Evolutionary conservation across 2,329 filamentous ascomycete species (phyloP).

Genomic region (Bipolaris cookei): DNA sequence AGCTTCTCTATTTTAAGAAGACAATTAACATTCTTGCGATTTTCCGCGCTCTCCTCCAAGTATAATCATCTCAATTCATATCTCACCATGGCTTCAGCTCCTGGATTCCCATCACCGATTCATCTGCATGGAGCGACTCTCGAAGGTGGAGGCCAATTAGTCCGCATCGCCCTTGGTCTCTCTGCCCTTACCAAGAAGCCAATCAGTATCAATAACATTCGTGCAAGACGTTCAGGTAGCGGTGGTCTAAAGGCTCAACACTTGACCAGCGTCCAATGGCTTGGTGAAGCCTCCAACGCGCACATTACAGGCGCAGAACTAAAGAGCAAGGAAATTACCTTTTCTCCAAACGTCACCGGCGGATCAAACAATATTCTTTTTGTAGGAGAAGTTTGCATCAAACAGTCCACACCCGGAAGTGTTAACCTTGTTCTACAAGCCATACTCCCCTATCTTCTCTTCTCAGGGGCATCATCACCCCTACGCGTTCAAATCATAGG

Average conservation of each 20-base stretch:
- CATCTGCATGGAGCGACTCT: constrained; percentile 62
- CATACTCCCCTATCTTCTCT: constrained; percentile 63
- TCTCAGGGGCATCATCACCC: constrained; percentile 34
- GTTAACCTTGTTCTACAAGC: constrained; percentile 65
- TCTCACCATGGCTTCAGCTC: constrained; percentile 11
- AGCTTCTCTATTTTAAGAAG: background rate
- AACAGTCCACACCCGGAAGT: constrained; percentile 55
- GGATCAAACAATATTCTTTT: background rate
- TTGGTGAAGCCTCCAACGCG: constrained; percentile 59
- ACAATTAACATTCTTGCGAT: background rate
- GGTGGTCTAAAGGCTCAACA: constrained; percentile 65
- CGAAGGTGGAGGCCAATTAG: constrained; percentile 67
- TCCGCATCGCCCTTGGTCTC: constrained; percentile 63
- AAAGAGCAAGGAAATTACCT: constrained; percentile 53
- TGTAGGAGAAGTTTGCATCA: constrained; percentile 43
- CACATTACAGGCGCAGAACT: constrained; percentile 49
- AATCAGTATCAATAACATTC: constrained; percentile 60
- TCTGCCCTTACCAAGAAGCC: constrained; percentile 60
- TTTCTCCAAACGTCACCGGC: constrained; percentile 28
- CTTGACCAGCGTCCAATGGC: constrained; percentile 60
- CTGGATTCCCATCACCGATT: constrained; percentile 17
- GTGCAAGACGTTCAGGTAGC: constrained; percentile 59
- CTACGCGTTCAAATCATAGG: constrained; percentile 58
- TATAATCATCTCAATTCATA: background rate
- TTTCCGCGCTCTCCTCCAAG: too few relatives aligned